phyloP scores from a whole-genome alignment of 495 filamentous ascomycete species.

The Zalerion maritima region DNA sequence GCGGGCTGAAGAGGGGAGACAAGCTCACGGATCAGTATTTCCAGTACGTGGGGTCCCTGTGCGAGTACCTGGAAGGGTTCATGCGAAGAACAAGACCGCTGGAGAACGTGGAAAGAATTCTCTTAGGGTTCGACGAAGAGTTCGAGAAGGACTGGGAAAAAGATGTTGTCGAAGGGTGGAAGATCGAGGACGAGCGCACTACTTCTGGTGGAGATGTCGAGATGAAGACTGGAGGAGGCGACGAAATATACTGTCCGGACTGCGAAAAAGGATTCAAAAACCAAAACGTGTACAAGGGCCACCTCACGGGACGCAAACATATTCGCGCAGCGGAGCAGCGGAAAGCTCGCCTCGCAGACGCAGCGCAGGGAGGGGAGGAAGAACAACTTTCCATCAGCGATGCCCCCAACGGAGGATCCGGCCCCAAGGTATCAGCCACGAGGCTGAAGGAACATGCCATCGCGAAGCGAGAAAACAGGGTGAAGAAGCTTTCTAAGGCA shows the following conservation, averaged over 20 bases:
- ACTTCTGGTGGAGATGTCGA: conserved; percentile 16
- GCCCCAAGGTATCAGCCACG: conserved; percentile 20
- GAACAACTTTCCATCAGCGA: conserved; percentile 7
- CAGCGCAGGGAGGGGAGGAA: conserved; percentile 3
- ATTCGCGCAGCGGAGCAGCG: conserved; percentile 58
- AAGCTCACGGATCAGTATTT: conserved; percentile 89
- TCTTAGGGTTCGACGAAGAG: conserved; percentile 58
- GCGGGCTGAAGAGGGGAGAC: conserved; percentile 56
- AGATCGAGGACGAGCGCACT: conserved; percentile 33
- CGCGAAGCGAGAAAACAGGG: conserved; percentile 73
- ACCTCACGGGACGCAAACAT: conserved; percentile 85
- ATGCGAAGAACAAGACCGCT: conserved; percentile 67
- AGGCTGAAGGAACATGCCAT: conserved; percentile 80
- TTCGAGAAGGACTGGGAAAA: conserved; percentile 74
- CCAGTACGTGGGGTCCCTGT: conserved; percentile 65
- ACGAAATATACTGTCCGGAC: conserved; percentile 72
- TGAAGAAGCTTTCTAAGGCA: conserved; percentile 57
- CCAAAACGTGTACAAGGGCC: conserved; percentile 81
- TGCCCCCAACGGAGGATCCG: conserved; percentile 14
- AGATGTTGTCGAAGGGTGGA: conserved; percentile 70
- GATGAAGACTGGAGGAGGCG: conserved; percentile 41
- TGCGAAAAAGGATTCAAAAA: conserved; percentile 94
- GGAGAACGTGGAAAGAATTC: conserved; percentile 67
- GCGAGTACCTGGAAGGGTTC: conserved; percentile 73
- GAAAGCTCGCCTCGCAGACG: conserved; percentile 19